phyloP scores from a whole-genome alignment of 306 rosid species.

The Gynostemma pentaphyllum region DNA sequence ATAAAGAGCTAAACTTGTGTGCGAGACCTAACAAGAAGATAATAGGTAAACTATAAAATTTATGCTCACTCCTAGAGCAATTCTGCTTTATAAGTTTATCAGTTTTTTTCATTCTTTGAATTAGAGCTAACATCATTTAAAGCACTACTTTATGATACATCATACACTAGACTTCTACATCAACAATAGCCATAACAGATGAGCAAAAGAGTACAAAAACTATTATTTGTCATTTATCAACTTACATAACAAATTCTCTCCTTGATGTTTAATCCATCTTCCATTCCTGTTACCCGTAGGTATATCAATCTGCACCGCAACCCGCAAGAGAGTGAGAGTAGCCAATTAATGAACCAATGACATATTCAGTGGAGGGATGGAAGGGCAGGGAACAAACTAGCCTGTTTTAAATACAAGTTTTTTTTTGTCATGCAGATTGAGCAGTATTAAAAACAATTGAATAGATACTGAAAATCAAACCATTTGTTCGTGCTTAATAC shows the following conservation, averaged over 20 bases:
- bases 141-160: not conserved
- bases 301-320: constrained; percentile 58
- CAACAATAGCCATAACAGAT: not conserved
- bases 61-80: too few relatives aligned
- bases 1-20: too few relatives aligned
- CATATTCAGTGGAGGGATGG: not conserved
- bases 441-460: not conserved
- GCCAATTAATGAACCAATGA: not conserved
- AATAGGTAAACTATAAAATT: too few relatives aligned
- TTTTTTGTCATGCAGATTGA: not conserved
- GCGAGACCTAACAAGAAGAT: too few relatives aligned
- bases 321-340: constrained; percentile 8
- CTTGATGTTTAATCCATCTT: constrained; percentile 76
- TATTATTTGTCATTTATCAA: constrained; percentile 10
- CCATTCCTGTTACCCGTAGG: constrained; percentile 93
- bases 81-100: too few relatives aligned
- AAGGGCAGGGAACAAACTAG: not conserved
- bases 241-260: constrained; percentile 83
- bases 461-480: constrained; percentile 1
- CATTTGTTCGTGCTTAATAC: constrained; percentile 30
- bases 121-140: too few relatives aligned
- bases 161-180: not conserved
- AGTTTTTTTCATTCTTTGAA: too few relatives aligned
- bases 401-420: not conserved
- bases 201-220: not conserved